A percentile compares a stretch with the other conserved stretches of the same genome.
Conservation (phyloP, 177 flowering plant species). For the Vitis hybrid region DNA sequence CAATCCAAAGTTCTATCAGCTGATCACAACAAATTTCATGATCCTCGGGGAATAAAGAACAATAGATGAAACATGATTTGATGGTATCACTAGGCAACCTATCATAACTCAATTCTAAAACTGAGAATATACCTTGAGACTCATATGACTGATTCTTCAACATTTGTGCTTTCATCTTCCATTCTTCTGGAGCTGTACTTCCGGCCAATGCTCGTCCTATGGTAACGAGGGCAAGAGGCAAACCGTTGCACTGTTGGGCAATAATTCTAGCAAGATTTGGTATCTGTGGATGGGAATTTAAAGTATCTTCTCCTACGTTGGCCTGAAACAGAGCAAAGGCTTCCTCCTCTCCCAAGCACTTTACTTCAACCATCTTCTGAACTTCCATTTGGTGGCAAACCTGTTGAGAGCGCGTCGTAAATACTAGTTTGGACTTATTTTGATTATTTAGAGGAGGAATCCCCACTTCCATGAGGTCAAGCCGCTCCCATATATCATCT, state of each 20-base stretch:
- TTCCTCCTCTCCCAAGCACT: slow-evolving; percentile 13
- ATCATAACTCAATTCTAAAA: slow-evolving; percentile 27
- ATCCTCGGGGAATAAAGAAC: slow-evolving; percentile 9
- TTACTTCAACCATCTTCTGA: slow-evolving; percentile 7
- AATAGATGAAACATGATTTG: slow-evolving; percentile 17
- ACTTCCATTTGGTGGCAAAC: slow-evolving; percentile 27
- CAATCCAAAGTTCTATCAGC: slow-evolving; percentile 6
- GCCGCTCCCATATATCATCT: slow-evolving; percentile 24
- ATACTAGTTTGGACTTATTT: slow-evolving; percentile 19
- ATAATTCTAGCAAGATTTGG: slow-evolving; percentile 7
- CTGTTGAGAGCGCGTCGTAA: slow-evolving; percentile 21
- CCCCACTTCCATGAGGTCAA: slow-evolving; percentile 21
- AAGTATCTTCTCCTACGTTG: slow-evolving; percentile 14
- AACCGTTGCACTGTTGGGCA: slow-evolving; percentile 20
- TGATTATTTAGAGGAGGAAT: slow-evolving; percentile 9
- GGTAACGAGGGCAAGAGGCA: slow-evolving; percentile 28
- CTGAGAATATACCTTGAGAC: too few species aligned
- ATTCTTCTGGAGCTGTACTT: slow-evolving; percentile 18
- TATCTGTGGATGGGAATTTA: slow-evolving; percentile 16
- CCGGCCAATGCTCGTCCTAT: slow-evolving; percentile 26
- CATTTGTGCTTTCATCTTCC: slow-evolving; percentile 12
- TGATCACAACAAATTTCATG: not conserved
- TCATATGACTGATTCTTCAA: not conserved
- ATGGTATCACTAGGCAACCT: not conserved
- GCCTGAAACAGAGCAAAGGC: slow-evolving; percentile 20